Evolutionary conservation across 345 rosid genomes (phyloP).

Genomic region (Xanthoceras sorbifolium): DNA sequence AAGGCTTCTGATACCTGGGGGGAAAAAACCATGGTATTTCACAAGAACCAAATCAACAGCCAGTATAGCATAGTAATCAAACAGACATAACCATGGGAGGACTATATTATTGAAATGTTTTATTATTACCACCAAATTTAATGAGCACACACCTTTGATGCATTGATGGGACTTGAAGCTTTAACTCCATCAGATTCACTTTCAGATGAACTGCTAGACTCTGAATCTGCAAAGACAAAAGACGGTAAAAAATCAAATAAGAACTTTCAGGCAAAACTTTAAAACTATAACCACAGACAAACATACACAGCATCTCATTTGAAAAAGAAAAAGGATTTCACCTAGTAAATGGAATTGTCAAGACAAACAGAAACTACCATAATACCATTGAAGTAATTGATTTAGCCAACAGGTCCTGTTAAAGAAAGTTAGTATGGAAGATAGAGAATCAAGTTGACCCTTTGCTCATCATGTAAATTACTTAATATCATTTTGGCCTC

Average conservation of each 20-base stretch:
- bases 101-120: not conserved
- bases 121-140: slow-evolving; percentile 3
- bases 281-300: not conserved
- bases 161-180: slow-evolving; percentile 38
- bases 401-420: not conserved
- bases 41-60: not conserved
- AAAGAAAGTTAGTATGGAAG: not conserved
- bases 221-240: slow-evolving; percentile 51
- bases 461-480: not conserved
- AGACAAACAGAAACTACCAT: slow-evolving; percentile 6
- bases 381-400: not conserved
- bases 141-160: slow-evolving; percentile 44
- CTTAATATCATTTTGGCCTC: not conserved
- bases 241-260: not conserved
- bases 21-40: not conserved
- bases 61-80: not conserved
- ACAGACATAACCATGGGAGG: not conserved
- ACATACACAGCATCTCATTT: not conserved
- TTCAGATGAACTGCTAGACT: slow-evolving; percentile 56
- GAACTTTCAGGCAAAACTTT: not conserved
- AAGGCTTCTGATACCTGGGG: slow-evolving; percentile 47
- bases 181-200: slow-evolving; percentile 53
- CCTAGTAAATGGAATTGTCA: not conserved
- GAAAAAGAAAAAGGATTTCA: not conserved
- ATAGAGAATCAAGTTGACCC: not conserved